Base-by-base conservation (phyloP, 805 yeast species). In the Tetrapisispora iriomotensis region DNA sequence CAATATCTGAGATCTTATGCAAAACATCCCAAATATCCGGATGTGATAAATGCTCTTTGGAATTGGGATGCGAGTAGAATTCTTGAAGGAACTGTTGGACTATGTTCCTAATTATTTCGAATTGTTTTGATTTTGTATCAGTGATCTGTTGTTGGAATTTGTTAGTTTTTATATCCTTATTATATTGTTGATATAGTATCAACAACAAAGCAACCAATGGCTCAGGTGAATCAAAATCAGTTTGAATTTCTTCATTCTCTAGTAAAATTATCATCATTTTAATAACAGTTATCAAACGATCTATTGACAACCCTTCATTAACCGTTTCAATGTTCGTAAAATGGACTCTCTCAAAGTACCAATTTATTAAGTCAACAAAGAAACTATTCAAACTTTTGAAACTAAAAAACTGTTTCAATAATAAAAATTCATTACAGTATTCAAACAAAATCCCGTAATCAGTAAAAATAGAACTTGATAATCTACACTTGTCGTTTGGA, bases 21-120 rank as follows among this genome's bases (percentile, higher is more conserved):
- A 55, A 30, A 8, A 41, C 12, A 13, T 35, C 28, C 60, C 60
- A 55, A 8, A 55, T 36, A 9, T 30, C 36, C 8, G 51, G 49
- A 28, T 46, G 45, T 10, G 58, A 54, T 14, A 55, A 37, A 19
- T 41, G 34, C 19, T 29, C 34, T 9, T 27, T 34, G n/a, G 44
- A 34, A 12, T 26, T 33, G n/a, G 29, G 42, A 14, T 35, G 31
- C 10, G 42, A 22, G 31, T 49, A 48, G 19, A 41, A 47, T 18
- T 43, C 40, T 17, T 24, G 18, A 19, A 47, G 31, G 29, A 44
- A 53, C 19, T 39, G 26, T 14, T 34, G 38, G 13, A 45, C 37
- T 29, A 24, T 26, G 25, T 21, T 15, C 20, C 7, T 15, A 27
- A 25, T 25, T 26, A 25, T 34, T 12, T 6, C 2, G 9, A 22